Conservation (phyloP, 179 eudicot species). For the Spinacia oleracea region DNA sequence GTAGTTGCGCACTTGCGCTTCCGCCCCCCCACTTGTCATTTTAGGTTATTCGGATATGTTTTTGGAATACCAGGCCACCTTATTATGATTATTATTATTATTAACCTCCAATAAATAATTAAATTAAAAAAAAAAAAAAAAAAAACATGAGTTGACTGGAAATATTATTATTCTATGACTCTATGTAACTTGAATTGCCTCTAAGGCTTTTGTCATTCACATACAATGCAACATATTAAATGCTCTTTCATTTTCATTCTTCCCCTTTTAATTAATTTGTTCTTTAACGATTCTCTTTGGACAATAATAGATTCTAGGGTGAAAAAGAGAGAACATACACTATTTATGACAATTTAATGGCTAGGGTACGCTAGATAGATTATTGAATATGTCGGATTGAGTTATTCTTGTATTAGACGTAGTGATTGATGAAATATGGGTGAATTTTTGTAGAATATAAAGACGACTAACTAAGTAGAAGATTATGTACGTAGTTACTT, state of each 20-base stretch:
- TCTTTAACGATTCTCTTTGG: conserved; percentile 17
- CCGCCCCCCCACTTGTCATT: conserved; percentile 18
- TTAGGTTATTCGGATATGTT: conserved; percentile 24
- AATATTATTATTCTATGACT: conserved; percentile 11
- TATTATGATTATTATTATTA: too few relatives aligned
- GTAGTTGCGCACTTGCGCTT: conserved; percentile 26
- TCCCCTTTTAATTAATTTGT: conserved; percentile 8
- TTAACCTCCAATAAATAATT: too few relatives aligned
- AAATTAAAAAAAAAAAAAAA: too few relatives aligned
- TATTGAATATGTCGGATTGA: too few relatives aligned
- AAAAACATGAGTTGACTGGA: conserved; percentile 19
- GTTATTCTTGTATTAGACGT: too few relatives aligned
- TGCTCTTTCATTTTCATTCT: conserved; percentile 2
- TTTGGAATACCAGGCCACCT: conserved; percentile 1
- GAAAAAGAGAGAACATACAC: neutral
- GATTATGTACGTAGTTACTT: too few relatives aligned
- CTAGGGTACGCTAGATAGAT: too few relatives aligned
- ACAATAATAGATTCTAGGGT: conserved; percentile 13
- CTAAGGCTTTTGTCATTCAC: neutral
- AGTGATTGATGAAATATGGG: too few relatives aligned
- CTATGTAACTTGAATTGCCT: too few relatives aligned
- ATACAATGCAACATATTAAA: neutral
- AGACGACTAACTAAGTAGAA: too few relatives aligned
- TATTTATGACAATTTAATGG: too few relatives aligned
- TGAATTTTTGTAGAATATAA: too few relatives aligned